Evolutionary conservation across 352 stramenopile genomes (phyloP).

Genomic region (Bremia lactucae): DNA sequence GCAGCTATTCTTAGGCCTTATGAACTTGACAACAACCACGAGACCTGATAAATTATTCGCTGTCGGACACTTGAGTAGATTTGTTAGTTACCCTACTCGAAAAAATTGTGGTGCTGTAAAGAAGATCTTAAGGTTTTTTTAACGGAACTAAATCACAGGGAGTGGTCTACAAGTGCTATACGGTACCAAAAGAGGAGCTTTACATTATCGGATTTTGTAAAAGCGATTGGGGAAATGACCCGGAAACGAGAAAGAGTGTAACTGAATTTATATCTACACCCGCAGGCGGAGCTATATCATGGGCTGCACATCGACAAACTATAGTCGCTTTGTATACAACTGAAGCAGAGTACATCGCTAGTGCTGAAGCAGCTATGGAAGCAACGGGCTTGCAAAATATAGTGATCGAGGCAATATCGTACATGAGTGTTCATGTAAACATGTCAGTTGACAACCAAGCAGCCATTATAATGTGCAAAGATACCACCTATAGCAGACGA

Average conservation of each 20-base stretch:
- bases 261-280: conserved; percentile 6
- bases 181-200: not conserved
- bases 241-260: conserved; percentile 5
- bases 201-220: conserved; percentile 8
- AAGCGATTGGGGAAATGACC: conserved; percentile 11
- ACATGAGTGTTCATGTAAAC: not conserved
- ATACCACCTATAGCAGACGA: too few relatives aligned
- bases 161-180: not conserved
- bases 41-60: not conserved
- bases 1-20: not conserved
- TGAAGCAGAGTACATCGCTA: conserved; percentile 9
- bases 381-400: not conserved
- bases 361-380: conserved; percentile 8
- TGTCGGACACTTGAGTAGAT: not conserved
- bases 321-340: conserved; percentile 7
- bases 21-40: not conserved
- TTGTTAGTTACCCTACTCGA: not conserved
- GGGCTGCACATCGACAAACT: conserved; percentile 5
- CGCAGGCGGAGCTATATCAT: conserved; percentile 4
- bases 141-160: not conserved
- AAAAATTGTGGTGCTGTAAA: not conserved
- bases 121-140: not conserved
- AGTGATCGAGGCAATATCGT: not conserved
- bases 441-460: too few relatives aligned
- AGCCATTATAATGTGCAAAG: too few relatives aligned